Evolutionary conservation across 2,329 filamentous ascomycete genomes (phyloP), one percentile per base, ranked within the genome.

Genomic region (Mycosphaerelloides madeirae): DNA sequence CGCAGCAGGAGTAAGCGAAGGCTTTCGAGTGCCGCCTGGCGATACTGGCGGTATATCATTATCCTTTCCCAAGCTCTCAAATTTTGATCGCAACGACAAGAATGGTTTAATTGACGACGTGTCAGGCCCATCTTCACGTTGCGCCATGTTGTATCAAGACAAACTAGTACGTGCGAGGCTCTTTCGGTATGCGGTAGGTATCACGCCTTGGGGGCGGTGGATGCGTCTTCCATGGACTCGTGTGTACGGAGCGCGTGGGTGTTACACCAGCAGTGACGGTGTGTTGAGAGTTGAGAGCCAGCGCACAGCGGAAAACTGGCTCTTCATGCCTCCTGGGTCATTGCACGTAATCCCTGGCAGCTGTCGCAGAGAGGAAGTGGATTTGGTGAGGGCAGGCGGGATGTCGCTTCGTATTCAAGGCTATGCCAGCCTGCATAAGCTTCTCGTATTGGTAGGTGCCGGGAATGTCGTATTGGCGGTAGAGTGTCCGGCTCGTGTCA

Each of bases 31-130:
- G 13, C 19, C 31, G 11, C 31, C 44, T 22, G 43, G 45, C 7
- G 52, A 51, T 15, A 56, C 52, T 14, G 51, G 35, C 14, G 49
- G 54, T 8, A 45, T 40, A 12, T 38, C 38, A 33, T 56, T 54
- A 18, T 59, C 54, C 32, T 63, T 63, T 16, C 58, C 54, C 71
- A 91, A 81, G 62, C 84, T 87, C 72, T 93, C 87, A 65, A 91
- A 93, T 58, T 85, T 83, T 52, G 85, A 87, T 50, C 83, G 78
- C 49, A 93, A 73, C 40, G 86, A 90, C 40, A 87, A 93, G 39
- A 93, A 86, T 19, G 87, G 85, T 71, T 83, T 87, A 58, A 90
- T 81, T 52, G 86, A 89, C 47, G 84, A 84, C 70, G 77, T 84
- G 74, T 90, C 86, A 46, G 81, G 81, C 67, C 79, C 83, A 57